A percentile compares a stretch with the other conserved stretches of the same genome.
These are phyloP conservation scores for Leccinum longicurvipes DNA, from an alignment of 768 basidiomycete genomes.

Conservation along the genomic window DNA sequence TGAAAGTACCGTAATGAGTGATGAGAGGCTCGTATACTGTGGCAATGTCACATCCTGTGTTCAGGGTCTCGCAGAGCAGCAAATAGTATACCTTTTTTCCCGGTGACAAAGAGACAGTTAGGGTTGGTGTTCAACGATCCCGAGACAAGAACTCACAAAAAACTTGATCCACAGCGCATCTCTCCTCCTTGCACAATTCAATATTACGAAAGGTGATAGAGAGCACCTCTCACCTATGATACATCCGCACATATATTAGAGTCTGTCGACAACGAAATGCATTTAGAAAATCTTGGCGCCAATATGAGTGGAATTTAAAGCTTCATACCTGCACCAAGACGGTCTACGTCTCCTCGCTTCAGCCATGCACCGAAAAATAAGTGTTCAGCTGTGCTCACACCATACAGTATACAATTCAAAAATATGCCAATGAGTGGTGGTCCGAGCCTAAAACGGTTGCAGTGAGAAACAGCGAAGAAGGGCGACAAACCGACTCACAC, in stretches of 20 bases:
- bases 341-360: neutral
- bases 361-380: neutral
- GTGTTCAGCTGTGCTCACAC: neutral
- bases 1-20: slow-evolving; percentile 39
- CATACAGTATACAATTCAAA: neutral
- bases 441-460: neutral
- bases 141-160: slow-evolving; percentile 33
- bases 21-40: slow-evolving; percentile 50
- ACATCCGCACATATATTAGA: slow-evolving; percentile 21
- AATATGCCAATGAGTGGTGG: neutral
- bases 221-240: slow-evolving; percentile 29
- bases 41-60: slow-evolving; percentile 41
- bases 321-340: neutral
- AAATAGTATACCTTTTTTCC: slow-evolving; percentile 37
- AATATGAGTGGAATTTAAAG: too few species aligned
- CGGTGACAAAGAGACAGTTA: neutral
- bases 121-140: neutral
- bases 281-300: neutral
- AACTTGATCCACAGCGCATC: slow-evolving; percentile 45
- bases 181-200: slow-evolving; percentile 22
- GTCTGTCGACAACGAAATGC: neutral
- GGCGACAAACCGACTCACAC: neutral
- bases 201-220: neutral
- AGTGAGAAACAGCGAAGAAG: neutral
- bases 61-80: slow-evolving; percentile 48